Conservation (phyloP, 129 eudicot genomes). For the Ambrosia trifida region DNA sequence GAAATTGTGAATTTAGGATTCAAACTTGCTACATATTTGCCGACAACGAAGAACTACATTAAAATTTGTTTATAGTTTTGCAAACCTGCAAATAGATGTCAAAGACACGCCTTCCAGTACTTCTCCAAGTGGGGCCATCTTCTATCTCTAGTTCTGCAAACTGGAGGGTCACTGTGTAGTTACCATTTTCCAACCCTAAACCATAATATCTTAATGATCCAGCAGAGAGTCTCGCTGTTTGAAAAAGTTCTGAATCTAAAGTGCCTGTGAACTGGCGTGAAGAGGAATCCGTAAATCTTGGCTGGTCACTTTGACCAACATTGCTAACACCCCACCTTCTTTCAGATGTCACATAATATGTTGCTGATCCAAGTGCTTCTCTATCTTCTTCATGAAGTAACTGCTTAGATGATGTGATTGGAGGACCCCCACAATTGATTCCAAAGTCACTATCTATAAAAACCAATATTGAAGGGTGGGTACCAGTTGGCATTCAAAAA, state of each 20-base stretch:
- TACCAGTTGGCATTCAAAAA: not conserved
- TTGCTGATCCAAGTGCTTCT: constrained; percentile 61
- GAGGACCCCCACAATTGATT: constrained; percentile 71
- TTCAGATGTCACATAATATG: constrained; percentile 43
- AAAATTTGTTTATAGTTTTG: no score
- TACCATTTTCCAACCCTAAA: constrained; percentile 78
- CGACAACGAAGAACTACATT: not conserved
- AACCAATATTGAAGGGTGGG: constrained; percentile 5
- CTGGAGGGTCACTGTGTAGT: constrained; percentile 62
- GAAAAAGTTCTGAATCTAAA: constrained; percentile 69
- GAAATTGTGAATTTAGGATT: not conserved
- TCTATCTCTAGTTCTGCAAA: constrained; percentile 62
- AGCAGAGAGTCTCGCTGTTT: constrained; percentile 67
- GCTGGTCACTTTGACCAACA: constrained; percentile 50
- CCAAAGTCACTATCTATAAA: constrained; percentile 68
- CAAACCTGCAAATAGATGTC: constrained; percentile 57
- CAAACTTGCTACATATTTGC: not conserved
- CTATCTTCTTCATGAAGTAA: constrained; percentile 50
- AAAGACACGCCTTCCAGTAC: constrained; percentile 81
- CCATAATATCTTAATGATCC: constrained; percentile 89
- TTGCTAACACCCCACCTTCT: constrained; percentile 90
- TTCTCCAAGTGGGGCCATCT: constrained; percentile 50
- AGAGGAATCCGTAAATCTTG: constrained; percentile 15
- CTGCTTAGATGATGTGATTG: constrained; percentile 37
- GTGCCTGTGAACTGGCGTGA: constrained; percentile 51